Conservation (phyloP, 108 stramenopile species). For the Cyclotella baltica region DNA sequence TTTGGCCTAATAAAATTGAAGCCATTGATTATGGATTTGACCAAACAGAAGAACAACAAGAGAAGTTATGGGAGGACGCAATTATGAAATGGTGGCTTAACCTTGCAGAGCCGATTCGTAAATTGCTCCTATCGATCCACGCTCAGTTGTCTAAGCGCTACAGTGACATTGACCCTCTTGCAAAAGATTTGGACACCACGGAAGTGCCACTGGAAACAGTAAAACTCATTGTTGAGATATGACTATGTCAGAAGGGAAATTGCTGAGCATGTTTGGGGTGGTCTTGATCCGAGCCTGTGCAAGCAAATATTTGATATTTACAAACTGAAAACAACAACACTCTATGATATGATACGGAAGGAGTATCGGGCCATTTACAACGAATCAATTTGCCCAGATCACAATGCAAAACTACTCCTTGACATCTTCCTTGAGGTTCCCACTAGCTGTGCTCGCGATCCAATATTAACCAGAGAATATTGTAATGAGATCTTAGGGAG, state of each 20-base stretch:
- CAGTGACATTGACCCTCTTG: neutral
- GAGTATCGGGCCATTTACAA: neutral
- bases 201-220: neutral
- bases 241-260: neutral
- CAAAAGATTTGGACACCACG: neutral
- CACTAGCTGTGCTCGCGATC: neutral
- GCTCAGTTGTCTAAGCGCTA: neutral
- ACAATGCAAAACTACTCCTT: neutral
- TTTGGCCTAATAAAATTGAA: neutral
- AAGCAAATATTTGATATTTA: neutral
- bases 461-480: neutral
- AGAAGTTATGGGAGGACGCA: neutral
- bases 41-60: neutral
- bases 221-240: neutral
- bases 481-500: neutral
- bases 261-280: neutral
- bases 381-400: neutral
- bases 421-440: neutral
- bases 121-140: neutral
- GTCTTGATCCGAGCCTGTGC: neutral
- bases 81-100: neutral
- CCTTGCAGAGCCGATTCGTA: neutral
- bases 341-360: neutral
- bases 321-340: neutral
- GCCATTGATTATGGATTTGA: neutral